Percentiles rank a stretch among this genome's conserved stretches.
phyloP scores from a whole-genome alignment of 2,329 filamentous ascomycete genomes.

The Diplodia seriata region DNA sequence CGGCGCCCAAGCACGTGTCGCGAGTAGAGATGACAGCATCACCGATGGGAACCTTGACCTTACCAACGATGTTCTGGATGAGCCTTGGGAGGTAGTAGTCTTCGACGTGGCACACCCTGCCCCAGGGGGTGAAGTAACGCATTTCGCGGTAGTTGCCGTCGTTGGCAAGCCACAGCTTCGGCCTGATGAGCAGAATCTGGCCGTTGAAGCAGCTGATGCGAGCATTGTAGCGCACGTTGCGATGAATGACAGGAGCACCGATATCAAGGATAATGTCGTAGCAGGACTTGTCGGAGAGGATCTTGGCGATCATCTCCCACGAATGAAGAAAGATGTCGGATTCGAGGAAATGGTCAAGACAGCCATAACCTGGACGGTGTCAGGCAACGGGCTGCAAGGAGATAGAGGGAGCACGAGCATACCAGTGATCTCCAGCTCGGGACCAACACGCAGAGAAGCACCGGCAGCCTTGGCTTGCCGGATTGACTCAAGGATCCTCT shows the following conservation, averaged over 20 bases:
- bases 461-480: slow-evolving; percentile 64
- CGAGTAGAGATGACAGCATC: slow-evolving; percentile 68
- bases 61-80: slow-evolving; percentile 63
- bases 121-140: slow-evolving; percentile 49
- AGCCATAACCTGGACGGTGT: slow-evolving; percentile 61
- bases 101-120: slow-evolving; percentile 64
- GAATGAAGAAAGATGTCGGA: slow-evolving; percentile 48
- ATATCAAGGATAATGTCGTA: slow-evolving; percentile 68
- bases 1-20: slow-evolving; percentile 68
- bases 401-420: neutral
- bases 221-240: slow-evolving; percentile 68
- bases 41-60: slow-evolving; percentile 68
- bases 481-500: slow-evolving; percentile 70
- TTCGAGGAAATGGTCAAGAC: slow-evolving; percentile 68
- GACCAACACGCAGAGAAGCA: slow-evolving; percentile 67
- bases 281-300: slow-evolving; percentile 65
- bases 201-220: slow-evolving; percentile 70
- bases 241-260: slow-evolving; percentile 64
- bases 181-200: slow-evolving; percentile 73
- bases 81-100: slow-evolving; percentile 68
- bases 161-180: slow-evolving; percentile 74
- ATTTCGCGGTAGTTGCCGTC: slow-evolving; percentile 65
- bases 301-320: slow-evolving; percentile 66
- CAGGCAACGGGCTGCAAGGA: slow-evolving; percentile 13
- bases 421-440: slow-evolving; percentile 58